Evolutionary conservation across 2,329 filamentous ascomycete species (phyloP), one percentile per base, ranked within the genome.

Genomic region (Coniosporium tulheliwenetii): DNA sequence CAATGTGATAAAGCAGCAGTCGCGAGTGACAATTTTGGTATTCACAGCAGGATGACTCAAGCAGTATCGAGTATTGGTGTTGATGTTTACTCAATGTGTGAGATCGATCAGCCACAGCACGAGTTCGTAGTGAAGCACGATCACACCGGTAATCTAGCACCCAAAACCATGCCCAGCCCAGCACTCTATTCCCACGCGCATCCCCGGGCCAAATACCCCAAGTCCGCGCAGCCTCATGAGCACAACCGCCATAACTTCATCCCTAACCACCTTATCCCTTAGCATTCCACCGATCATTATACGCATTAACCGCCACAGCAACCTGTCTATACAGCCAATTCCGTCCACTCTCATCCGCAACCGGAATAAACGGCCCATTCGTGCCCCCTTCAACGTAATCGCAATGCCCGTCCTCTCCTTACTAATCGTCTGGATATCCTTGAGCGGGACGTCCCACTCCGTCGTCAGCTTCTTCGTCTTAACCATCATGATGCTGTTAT

Each of bases 381-480:
- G 81, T 84, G 3, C 87, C 89, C 87, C 89, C 50, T 93, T 82
- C 48, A 96, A 65, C 37, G 83, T 80, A 46, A 98, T 75, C 49
- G 84, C 87, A 63, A 98, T 77, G 0, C 91, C 93, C 0, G 91
- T 98, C 40, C 91, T 71, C 69, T 98, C 93, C 66, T 96, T 98
- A 37, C 81, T 83, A 48, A 98, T 96, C 0, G 87, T 96, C 67
- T 96, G 87, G 14, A 98, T 77, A 57, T 98, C 91, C 55, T 91
- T 95, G 48, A 98, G 70, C 19, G 85, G 83, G 9, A 96, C 85
- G 54, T 98, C 91, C 91, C 91, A 98, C 62, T 96, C 89, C 13
- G 79, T 87, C 40, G 77, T 79, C 52, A 98, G 69, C 55, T 81
- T 81, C 65, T 86, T 82, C 39, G 83, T 85, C 50, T 86, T 76